Evolutionary conservation across 2,329 filamentous ascomycete species (phyloP), one percentile per base, ranked within the genome.

Genomic region (Monosporascus sp.): DNA sequence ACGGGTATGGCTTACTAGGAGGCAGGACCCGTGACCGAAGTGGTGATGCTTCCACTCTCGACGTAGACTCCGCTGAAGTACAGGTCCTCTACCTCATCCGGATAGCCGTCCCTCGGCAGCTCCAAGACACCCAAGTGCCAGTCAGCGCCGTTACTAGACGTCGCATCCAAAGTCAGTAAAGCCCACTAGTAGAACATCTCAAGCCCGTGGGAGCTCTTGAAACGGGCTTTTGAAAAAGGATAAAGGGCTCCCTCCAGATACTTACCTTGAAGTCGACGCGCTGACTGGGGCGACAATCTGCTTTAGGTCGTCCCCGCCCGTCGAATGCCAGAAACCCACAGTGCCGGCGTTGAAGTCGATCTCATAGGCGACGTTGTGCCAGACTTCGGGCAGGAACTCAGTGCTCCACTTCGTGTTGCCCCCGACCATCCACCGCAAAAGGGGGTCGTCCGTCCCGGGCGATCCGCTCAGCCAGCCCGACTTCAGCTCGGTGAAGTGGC

Each of bases 341-440:
- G 77, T 82, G 59, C 78, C 73, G 40, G 74, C 78, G 17, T 69
- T 71, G 63, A 90, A 91, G 73, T 90, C 81, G 54, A 89, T 87
- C 66, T 85, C 85, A 64, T 89, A 90, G 48, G 86, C 87, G 62
- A 89, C 77, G 66, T 91, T 91, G 69, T 90, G 86, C 87, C 87
- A 90, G 11, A 84, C 80, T 41, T 78, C 82, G 1, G 85, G 75
- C 51, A 76, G 76, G 68, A 86, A 84, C 56, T 80, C 74, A 1
- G 77, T 76, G 61, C 79, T 81, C 85, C 86, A 90, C 61, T 87
- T 73, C 49, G 77, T 79, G 60, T 77, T 71, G 17, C 83, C 79
- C 55, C 76, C 76, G 9, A 84, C 82, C 69, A 83, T 80, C 84
- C 86, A 90, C 61, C 83, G 80, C 58, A 90, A 74, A 59, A 79